Percentiles rank a stretch among this genome's conserved stretches.
Evolutionary conservation across 106 monocot genomes (phyloP).

Genomic region (Dioscorea zingiberensis): DNA sequence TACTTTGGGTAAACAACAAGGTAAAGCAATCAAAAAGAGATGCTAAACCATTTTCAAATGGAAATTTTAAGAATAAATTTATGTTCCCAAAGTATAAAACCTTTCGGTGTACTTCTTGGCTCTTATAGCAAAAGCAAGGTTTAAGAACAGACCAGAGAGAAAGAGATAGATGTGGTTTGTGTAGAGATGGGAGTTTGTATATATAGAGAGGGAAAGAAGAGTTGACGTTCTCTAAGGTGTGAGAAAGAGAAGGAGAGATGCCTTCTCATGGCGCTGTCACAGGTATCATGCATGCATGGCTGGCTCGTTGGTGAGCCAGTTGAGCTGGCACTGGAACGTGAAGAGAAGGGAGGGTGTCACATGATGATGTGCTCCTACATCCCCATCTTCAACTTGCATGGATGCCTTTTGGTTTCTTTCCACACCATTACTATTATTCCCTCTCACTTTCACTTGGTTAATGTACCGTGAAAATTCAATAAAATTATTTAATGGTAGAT

Average conservation of each 20-base stretch:
- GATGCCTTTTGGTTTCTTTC: slow-evolving; percentile 32
- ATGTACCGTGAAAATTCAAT: too few species aligned
- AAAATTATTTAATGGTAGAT: slow-evolving; percentile 7
- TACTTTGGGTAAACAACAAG: too few species aligned
- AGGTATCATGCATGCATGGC: slow-evolving; percentile 20
- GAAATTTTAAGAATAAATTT: background rate
- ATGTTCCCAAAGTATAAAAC: background rate
- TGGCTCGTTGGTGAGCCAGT: slow-evolving; percentile 13
- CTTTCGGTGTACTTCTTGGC: background rate
- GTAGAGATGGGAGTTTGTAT: slow-evolving; percentile 14
- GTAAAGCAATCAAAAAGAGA: too few species aligned
- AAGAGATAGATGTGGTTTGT: slow-evolving; percentile 1
- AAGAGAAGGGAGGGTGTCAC: slow-evolving; percentile 34
- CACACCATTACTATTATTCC: slow-evolving; percentile 20
- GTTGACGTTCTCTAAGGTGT: too few species aligned
- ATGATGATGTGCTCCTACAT: slow-evolving; percentile 22
- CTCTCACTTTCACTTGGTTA: slow-evolving; percentile 4
- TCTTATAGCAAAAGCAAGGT: background rate
- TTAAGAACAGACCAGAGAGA: background rate
- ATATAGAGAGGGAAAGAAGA: background rate
- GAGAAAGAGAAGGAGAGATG: too few species aligned
- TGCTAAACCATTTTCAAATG: background rate
- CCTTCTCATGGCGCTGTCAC: slow-evolving; percentile 4
- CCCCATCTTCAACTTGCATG: slow-evolving; percentile 7
- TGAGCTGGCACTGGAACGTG: slow-evolving; percentile 11